These are phyloP conservation scores for Botrytis medusae DNA, from an alignment of 2,329 filamentous ascomycete genomes.

Conservation along the genomic window DNA sequence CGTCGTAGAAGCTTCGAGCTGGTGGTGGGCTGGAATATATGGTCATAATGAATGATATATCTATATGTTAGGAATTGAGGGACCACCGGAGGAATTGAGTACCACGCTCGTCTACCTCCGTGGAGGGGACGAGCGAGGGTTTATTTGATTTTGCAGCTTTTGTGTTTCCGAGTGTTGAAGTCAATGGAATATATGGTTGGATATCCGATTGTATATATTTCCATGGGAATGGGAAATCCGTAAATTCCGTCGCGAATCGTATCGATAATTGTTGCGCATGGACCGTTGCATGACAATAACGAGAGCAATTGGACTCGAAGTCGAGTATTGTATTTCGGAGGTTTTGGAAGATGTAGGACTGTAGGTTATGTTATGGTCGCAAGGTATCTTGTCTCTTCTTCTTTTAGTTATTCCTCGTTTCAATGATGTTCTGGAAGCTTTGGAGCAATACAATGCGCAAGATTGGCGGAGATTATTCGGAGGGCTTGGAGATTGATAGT, in stretches of 20 bases:
- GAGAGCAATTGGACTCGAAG: conserved; percentile 25
- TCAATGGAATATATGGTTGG: background rate
- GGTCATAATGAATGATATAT: conserved; percentile 46
- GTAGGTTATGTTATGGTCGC: background rate
- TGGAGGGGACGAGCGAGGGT: conserved; percentile 41
- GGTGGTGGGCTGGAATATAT: conserved; percentile 52
- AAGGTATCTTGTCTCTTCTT: background rate
- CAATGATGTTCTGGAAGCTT: conserved; percentile 9
- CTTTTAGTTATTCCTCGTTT: background rate
- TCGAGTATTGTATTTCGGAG: background rate
- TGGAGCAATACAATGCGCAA: background rate
- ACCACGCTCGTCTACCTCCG: conserved; percentile 40
- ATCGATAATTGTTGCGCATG: conserved; percentile 26
- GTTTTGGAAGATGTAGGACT: background rate
- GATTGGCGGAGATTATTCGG: background rate
- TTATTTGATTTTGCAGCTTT: conserved; percentile 24
- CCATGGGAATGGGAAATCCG: conserved; percentile 27
- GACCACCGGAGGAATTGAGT: background rate
- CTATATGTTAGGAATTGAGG: background rate
- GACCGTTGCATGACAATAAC: conserved; percentile 32
- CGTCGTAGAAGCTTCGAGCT: conserved; percentile 43
- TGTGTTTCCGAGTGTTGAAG: background rate
- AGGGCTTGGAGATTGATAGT: conserved; percentile 14
- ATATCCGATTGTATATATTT: conserved; percentile 29
- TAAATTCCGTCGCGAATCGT: conserved; percentile 6